Evolutionary conservation across 495 filamentous ascomycete species (phyloP).

Genomic region (Aspergillus hancockii): DNA sequence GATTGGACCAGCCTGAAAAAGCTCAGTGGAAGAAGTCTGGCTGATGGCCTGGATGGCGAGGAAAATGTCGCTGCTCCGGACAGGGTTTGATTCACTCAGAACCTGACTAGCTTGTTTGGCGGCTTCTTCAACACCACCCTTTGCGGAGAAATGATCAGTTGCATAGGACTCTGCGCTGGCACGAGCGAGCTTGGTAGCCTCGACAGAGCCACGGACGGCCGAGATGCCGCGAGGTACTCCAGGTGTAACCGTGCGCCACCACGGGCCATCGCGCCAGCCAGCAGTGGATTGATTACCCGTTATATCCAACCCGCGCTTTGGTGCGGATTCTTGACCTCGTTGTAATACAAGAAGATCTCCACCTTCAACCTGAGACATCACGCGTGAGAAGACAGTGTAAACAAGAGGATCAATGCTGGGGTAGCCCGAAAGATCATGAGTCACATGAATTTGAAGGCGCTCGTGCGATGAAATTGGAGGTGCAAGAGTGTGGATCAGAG

Average conservation of each 20-base stretch:
- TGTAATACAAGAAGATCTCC: conserved; percentile 97
- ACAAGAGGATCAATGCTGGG: conserved; percentile 92
- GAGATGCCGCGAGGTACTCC: conserved; percentile 72
- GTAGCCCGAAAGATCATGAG: conserved; percentile 92
- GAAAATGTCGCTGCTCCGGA: conserved; percentile 92
- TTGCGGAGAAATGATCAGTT: conserved; percentile 72
- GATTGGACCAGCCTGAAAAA: conserved; percentile 63
- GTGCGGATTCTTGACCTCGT: conserved; percentile 80
- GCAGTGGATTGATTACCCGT: conserved; percentile 56
- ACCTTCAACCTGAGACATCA: conserved; percentile 98
- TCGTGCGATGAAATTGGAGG: conserved; percentile 98
- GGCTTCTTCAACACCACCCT: conserved; percentile 78
- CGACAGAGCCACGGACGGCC: conserved; percentile 73
- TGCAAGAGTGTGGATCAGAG: conserved; percentile 89
- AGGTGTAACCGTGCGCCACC: conserved; percentile 77
- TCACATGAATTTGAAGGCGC: conserved; percentile 95
- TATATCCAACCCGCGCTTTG: conserved; percentile 61
- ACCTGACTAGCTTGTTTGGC: conserved; percentile 73
- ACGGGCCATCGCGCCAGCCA: conserved; percentile 87
- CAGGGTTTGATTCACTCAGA: conserved; percentile 80
- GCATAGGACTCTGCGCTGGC: conserved; percentile 87
- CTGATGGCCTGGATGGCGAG: conserved; percentile 85
- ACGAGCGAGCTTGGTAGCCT: conserved; percentile 86
- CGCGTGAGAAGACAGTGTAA: conserved; percentile 88
- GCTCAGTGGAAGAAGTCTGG: conserved; percentile 57